Conservation (phyloP, 495 filamentous ascomycete species). For the Xylaria telfairii region DNA sequence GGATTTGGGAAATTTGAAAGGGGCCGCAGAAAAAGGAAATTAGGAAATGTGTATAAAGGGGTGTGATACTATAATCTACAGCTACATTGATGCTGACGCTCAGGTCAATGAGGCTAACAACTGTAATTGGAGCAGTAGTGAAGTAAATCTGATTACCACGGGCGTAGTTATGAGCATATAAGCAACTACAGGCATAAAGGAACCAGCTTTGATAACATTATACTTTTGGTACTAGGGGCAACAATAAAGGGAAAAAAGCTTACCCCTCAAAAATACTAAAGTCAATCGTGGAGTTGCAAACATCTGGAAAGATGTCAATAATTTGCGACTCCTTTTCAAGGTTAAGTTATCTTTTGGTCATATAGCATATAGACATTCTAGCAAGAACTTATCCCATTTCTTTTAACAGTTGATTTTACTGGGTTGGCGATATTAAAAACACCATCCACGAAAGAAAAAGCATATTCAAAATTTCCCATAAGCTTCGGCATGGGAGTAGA, state of each 20-base stretch:
- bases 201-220: too few relatives aligned
- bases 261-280: conserved; percentile 69
- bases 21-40: conserved; percentile 67
- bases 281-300: conserved; percentile 68
- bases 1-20: conserved; percentile 64
- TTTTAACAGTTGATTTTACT: conserved; percentile 64
- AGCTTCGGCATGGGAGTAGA: conserved; percentile 66
- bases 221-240: too few relatives aligned
- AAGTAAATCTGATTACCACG: too few relatives aligned
- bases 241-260: neutral
- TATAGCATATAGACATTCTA: conserved; percentile 65
- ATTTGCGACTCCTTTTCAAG: conserved; percentile 67
- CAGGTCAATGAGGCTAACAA: conserved; percentile 71
- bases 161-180: too few relatives aligned
- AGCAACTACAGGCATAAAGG: too few relatives aligned
- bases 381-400: conserved; percentile 64
- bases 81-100: conserved; percentile 70
- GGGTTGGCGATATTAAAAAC: conserved; percentile 59
- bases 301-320: conserved; percentile 63
- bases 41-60: conserved; percentile 68
- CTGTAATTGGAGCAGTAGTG: conserved; percentile 67
- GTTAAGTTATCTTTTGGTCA: conserved; percentile 60
- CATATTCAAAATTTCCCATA: conserved; percentile 72
- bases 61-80: conserved; percentile 74
- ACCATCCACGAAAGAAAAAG: conserved; percentile 70